Conservation (phyloP, 2,329 filamentous ascomycete genomes). For the Mycocentrospora acerina region DNA sequence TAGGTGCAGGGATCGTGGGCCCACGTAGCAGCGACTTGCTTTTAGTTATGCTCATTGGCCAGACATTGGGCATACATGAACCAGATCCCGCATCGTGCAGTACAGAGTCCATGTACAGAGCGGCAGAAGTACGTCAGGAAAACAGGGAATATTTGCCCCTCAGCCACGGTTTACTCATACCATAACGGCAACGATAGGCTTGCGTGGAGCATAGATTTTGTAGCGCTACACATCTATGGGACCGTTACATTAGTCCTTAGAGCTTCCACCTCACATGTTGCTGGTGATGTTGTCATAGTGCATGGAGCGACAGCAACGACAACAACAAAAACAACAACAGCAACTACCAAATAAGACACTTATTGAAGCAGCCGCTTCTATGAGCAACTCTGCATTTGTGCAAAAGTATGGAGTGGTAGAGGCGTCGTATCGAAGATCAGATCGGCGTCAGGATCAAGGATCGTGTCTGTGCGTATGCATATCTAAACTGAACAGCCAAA, state of each 20-base stretch:
- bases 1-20: slow-evolving; percentile 2
- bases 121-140: slow-evolving; percentile 18
- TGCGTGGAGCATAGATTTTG: slow-evolving; percentile 8
- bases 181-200: slow-evolving; percentile 10
- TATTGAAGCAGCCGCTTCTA: too few species aligned
- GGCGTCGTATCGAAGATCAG: too few species aligned
- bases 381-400: too few species aligned
- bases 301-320: background rate
- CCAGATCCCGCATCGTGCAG: too few species aligned
- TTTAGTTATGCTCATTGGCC: too few species aligned
- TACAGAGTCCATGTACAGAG: slow-evolving; percentile 6
- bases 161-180: slow-evolving; percentile 11
- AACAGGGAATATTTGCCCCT: slow-evolving; percentile 4
- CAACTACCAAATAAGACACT: too few species aligned
- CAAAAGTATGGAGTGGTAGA: too few species aligned
- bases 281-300: slow-evolving; percentile 10
- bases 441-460: too few species aligned
- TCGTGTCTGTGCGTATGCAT: too few species aligned
- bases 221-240: slow-evolving; percentile 9
- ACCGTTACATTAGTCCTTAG: slow-evolving; percentile 1
- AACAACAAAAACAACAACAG: background rate
- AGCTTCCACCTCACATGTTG: background rate
- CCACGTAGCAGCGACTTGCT: slow-evolving; percentile 3
- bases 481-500: too few species aligned
- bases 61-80: too few species aligned